Conservation (phyloP, 768 basidiomycete species). For the Naematelia encephala region DNA sequence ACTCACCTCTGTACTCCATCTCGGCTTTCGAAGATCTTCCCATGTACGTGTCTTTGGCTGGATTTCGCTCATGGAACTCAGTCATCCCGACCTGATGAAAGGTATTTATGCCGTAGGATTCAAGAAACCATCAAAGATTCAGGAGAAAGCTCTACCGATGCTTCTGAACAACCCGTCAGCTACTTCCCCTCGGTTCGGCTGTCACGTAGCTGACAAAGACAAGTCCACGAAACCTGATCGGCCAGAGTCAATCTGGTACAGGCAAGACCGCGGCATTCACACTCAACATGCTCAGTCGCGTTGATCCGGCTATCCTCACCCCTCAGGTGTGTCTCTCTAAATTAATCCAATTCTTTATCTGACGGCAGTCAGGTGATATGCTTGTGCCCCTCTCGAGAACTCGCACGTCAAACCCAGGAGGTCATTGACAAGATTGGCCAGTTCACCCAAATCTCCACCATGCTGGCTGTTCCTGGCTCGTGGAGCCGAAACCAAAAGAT, state of each 20-base stretch:
- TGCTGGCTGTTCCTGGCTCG: slow-evolving; percentile 86
- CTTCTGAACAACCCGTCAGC: slow-evolving; percentile 83
- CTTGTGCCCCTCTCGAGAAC: slow-evolving; percentile 94
- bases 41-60: slow-evolving; percentile 63
- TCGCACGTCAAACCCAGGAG: slow-evolving; percentile 95
- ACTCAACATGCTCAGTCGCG: slow-evolving; percentile 90
- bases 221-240: slow-evolving; percentile 98
- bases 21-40: slow-evolving; percentile 96
- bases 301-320: slow-evolving; percentile 75
- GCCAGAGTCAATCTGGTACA: slow-evolving; percentile 97
- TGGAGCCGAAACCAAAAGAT: slow-evolving; percentile 53
- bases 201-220: not conserved
- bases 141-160: slow-evolving; percentile 91
- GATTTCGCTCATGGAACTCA: no score
- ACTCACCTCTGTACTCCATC: slow-evolving; percentile 90
- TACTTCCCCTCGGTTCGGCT: not conserved
- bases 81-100: slow-evolving; percentile 81
- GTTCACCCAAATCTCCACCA: slow-evolving; percentile 86
- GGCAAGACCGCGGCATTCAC: slow-evolving; percentile 99
- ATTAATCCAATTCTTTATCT: not conserved
- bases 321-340: slow-evolving; percentile 65
- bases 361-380: slow-evolving; percentile 71
- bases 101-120: slow-evolving; percentile 94
- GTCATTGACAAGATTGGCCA: slow-evolving; percentile 93
- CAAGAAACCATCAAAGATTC: slow-evolving; percentile 97